Percentiles rank a stretch among this genome's conserved stretches.
Evolutionary conservation across 2,329 filamentous ascomycete species (phyloP).

Genomic region (Metarhizium sp.): DNA sequence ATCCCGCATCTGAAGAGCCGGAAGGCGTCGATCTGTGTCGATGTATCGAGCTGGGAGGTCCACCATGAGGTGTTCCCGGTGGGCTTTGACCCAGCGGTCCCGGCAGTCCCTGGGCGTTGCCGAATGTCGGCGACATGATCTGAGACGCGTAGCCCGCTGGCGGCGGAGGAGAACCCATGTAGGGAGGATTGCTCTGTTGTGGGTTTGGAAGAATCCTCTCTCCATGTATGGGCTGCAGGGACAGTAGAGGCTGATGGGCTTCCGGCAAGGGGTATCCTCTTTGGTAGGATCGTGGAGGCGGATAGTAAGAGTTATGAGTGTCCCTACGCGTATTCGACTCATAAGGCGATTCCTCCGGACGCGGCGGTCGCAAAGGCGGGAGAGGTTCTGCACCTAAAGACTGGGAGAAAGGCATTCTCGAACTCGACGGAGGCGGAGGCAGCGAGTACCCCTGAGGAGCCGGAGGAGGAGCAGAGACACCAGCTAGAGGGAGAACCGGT

Average conservation of each 20-base stretch:
- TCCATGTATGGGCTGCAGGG: conserved; percentile 18
- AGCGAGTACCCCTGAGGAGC: conserved; percentile 17
- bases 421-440: conserved; percentile 12
- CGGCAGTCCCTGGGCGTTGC: conserved; percentile 18
- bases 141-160: conserved; percentile 20
- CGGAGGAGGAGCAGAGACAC: conserved; percentile 3
- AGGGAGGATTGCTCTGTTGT: conserved; percentile 18
- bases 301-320: conserved; percentile 22
- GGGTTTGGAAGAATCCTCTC: conserved; percentile 26
- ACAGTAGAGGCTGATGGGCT: conserved; percentile 17
- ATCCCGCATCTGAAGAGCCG: conserved; percentile 26
- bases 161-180: conserved; percentile 25
- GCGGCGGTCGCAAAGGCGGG: conserved; percentile 28
- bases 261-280: conserved; percentile 17
- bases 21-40: conserved; percentile 28
- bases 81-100: conserved; percentile 24
- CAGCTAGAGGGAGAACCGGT: neutral
- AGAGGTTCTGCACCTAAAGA: conserved; percentile 25
- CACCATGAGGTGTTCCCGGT: conserved; percentile 22
- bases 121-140: conserved; percentile 28
- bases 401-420: conserved; percentile 26
- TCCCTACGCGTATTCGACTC: conserved; percentile 22
- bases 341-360: conserved; percentile 23
- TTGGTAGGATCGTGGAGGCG: conserved; percentile 21
- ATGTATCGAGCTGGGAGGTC: conserved; percentile 18